Percentiles rank a stretch among this genome's conserved stretches.
Evolutionary conservation across 805 yeast species (phyloP).

Genomic region (Cyberlindnera lachancei): DNA sequence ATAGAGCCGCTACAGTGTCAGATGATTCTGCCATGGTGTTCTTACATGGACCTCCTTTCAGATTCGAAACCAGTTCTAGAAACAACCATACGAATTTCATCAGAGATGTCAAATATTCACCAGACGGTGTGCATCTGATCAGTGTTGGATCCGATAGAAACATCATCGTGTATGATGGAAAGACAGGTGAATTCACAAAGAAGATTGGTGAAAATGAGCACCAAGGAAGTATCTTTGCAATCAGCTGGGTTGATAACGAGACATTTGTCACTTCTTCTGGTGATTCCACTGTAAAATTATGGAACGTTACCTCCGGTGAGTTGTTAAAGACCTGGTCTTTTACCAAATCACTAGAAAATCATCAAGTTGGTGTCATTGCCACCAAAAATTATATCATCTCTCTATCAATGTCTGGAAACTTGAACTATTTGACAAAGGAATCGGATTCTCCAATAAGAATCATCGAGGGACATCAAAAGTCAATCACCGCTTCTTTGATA

Average conservation of each 20-base stretch:
- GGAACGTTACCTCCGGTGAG: constrained; percentile 43
- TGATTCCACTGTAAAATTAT: constrained; percentile 64
- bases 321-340: constrained; percentile 44
- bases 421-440: constrained; percentile 48
- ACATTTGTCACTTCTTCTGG: constrained; percentile 77
- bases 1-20: constrained; percentile 86
- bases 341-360: constrained; percentile 45
- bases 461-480: constrained; percentile 74
- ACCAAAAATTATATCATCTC: constrained; percentile 57
- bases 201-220: constrained; percentile 42
- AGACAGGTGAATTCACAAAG: constrained; percentile 65
- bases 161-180: constrained; percentile 77
- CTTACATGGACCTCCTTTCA: constrained; percentile 90
- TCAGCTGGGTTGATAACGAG: constrained; percentile 59
- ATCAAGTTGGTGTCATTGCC: constrained; percentile 73
- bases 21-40: constrained; percentile 85
- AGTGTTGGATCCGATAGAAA: constrained; percentile 82
- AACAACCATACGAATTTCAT: constrained; percentile 72
- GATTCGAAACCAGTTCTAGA: constrained; percentile 65
- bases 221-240: constrained; percentile 73
- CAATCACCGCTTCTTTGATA: constrained; percentile 54
- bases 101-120: constrained; percentile 74
- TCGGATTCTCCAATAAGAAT: constrained; percentile 25
- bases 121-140: constrained; percentile 66
- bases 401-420: constrained; percentile 62